Base-by-base conservation (phyloP, 75 land plant genomes). In the Pinus albicaulis region DNA sequence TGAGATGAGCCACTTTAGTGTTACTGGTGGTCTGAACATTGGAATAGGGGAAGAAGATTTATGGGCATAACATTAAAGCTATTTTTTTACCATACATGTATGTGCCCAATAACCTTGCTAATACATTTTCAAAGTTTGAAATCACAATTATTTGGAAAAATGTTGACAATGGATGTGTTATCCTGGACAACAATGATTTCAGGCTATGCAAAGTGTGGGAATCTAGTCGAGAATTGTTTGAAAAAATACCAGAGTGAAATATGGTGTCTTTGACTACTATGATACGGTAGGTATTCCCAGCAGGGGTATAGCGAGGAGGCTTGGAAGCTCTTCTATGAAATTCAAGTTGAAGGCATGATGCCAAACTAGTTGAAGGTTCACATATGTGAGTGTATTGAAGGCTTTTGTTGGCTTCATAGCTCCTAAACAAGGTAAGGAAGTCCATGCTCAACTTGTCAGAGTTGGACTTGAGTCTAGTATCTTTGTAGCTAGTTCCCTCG, bases 151-250 rank as follows among this genome's bases (percentile, higher is more conserved):
- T 89, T 92, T 75, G 80, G 79, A 57, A 81, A 77, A 25, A 92
- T 89, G 86, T 65, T 78, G 6, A 71, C 79, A 44, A 79, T 80
- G 1, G 87, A 88, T 70, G 73, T 83, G 4, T 82, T 88, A 17
- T 80, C 89, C 1, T 87, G 68, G 41, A 93, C 85, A 57, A 82
- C 91, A 26, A 84, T 93, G 82, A 90, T 93, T 68, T 80, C 80
- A 22, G 90, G 79, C 31, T 85, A 85, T 59, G 81, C 84, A 26
- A 84, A 88, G 25, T 80, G 83, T 68, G 95, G 95, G 0, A 65
- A n/a, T 79, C 90, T 19, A 86, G 90, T 26, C 62, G 86, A 34
- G 60, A 23, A 52, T 63, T 90, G 48, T 86, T 85, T 74, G 72
- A 84, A 8, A 12, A 63, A 72, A 88, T 92, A 92, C 41, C 41